phyloP scores from a whole-genome alignment of 345 rosid species.

The thale cress (Arabidopsis thaliana) region DNA sequence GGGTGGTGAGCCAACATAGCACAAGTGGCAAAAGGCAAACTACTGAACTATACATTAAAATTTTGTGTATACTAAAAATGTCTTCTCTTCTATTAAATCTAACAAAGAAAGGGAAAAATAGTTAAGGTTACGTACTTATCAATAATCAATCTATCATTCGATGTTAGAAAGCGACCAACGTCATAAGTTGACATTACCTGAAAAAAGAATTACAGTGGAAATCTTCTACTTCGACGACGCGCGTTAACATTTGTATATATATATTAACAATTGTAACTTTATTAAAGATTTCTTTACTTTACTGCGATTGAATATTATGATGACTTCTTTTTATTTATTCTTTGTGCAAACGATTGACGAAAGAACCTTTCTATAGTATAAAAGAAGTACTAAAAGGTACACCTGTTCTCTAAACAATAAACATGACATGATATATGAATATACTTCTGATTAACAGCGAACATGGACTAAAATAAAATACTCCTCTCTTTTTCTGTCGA shows the following conservation, averaged over 20 bases:
- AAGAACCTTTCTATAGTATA: background rate
- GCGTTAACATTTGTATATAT: background rate
- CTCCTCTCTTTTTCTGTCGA: background rate
- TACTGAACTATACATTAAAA: conserved; percentile 22
- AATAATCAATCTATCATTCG: conserved; percentile 32
- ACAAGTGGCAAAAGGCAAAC: conserved; percentile 37
- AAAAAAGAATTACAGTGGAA: conserved; percentile 34
- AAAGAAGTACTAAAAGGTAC: conserved; percentile 12
- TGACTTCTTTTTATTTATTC: background rate
- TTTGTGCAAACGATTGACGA: conserved; percentile 14
- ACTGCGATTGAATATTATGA: background rate
- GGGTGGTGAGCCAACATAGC: conserved; percentile 15
- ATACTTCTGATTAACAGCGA: conserved; percentile 6
- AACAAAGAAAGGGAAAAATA: background rate
- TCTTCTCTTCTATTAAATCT: background rate
- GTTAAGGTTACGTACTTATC: conserved; percentile 1
- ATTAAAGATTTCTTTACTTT: background rate
- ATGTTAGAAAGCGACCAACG: conserved; percentile 40
- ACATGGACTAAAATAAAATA: background rate
- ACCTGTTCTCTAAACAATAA: conserved; percentile 13
- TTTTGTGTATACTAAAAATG: too few relatives aligned
- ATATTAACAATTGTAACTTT: conserved; percentile 7
- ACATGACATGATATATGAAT: conserved; percentile 32
- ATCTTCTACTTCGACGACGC: conserved; percentile 24
- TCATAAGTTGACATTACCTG: conserved; percentile 39